phyloP scores from a whole-genome alignment of 75 land plant genomes.

The Pinus tabuliformis region DNA sequence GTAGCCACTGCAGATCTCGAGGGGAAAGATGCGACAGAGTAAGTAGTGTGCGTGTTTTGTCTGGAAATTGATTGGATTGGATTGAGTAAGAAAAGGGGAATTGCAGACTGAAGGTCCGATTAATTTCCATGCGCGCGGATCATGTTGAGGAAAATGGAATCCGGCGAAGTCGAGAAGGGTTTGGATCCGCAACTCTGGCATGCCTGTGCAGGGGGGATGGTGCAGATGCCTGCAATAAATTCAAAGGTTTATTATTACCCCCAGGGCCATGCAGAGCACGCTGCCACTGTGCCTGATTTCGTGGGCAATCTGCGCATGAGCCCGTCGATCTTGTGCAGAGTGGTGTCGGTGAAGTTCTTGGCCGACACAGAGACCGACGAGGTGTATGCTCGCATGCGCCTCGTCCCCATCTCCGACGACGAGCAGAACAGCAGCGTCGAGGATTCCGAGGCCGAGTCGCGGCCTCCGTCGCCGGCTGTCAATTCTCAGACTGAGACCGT shows the following conservation, averaged over 20 bases:
- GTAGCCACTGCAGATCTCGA: too few relatives aligned
- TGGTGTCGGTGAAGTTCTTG: constrained; percentile 53
- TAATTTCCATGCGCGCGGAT: too few relatives aligned
- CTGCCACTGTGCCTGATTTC: constrained; percentile 38
- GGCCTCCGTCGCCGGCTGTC: neutral
- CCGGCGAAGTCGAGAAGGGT: constrained; percentile 15
- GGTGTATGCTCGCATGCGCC: constrained; percentile 67
- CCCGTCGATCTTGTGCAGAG: constrained; percentile 47
- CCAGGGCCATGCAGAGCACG: constrained; percentile 88
- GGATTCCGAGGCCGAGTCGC: constrained; percentile 7
- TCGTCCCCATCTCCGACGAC: constrained; percentile 31
- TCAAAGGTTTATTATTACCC: constrained; percentile 78
- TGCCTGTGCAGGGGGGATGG: constrained; percentile 92
- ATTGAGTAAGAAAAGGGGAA: too few relatives aligned
- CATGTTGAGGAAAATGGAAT: too few relatives aligned
- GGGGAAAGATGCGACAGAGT: too few relatives aligned
- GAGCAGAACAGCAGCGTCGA: constrained; percentile 4
- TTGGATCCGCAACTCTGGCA: constrained; percentile 93
- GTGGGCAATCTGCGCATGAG: constrained; percentile 29
- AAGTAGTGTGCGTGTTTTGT: too few relatives aligned
- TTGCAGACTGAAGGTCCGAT: too few relatives aligned
- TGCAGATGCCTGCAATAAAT: constrained; percentile 62
- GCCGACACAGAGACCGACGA: constrained; percentile 86
- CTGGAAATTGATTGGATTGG: too few relatives aligned
- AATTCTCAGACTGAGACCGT: neutral